Percentiles rank a stretch among this genome's conserved stretches.
phyloP scores from a whole-genome alignment of 116 monocot species.

The Zostera marina region DNA sequence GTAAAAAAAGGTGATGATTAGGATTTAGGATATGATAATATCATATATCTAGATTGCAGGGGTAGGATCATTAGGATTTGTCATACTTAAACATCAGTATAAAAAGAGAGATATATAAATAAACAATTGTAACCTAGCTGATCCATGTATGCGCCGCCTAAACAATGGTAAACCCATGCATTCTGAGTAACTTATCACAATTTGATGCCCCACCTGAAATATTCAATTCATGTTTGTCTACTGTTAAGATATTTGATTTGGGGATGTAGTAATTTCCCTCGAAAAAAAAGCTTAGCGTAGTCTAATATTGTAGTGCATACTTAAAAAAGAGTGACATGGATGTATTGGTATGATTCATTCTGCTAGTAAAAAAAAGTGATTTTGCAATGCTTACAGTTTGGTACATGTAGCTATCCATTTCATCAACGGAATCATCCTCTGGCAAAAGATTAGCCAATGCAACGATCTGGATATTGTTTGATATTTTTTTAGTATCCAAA shows the following conservation, averaged over 20 bases:
- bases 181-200: constrained; percentile 74
- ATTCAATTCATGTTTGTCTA: background rate
- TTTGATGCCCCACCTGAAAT: constrained; percentile 81
- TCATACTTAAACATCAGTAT: background rate
- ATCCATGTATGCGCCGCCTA: constrained; percentile 71
- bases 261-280: too few relatives aligned
- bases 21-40: too few relatives aligned
- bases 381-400: constrained; percentile 46
- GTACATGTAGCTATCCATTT: constrained; percentile 98
- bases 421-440: constrained; percentile 80
- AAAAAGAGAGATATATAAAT: background rate
- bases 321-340: too few relatives aligned
- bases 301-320: too few relatives aligned
- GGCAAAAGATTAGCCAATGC: constrained; percentile 93
- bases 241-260: too few relatives aligned
- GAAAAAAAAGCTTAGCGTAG: too few relatives aligned
- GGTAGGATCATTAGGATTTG: background rate
- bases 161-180: constrained; percentile 94
- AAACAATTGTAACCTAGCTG: constrained; percentile 29
- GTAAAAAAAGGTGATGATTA: too few relatives aligned
- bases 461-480: constrained; percentile 34
- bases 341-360: too few relatives aligned
- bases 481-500: background rate
- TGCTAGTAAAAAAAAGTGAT: background rate
- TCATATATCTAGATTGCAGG: too few relatives aligned